phyloP scores from a whole-genome alignment of 2,329 filamentous ascomycete genomes.

The Talaromyces albobiverticillius region DNA sequence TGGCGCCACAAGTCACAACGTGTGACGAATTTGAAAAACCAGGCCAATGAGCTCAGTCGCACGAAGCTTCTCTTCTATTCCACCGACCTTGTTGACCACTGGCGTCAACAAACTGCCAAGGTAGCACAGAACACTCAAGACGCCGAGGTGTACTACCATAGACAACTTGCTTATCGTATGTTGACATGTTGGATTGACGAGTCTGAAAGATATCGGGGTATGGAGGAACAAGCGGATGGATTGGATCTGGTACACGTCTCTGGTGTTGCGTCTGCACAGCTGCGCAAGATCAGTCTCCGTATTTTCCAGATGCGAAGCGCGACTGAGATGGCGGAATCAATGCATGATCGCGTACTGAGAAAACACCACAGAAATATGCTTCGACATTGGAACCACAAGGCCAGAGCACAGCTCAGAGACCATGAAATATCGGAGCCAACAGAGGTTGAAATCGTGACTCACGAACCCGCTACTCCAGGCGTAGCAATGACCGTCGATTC shows the following conservation, averaged over 20 bases:
- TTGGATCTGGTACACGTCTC: conserved; percentile 48
- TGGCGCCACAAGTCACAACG: conserved; percentile 36
- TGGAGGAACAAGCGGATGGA: conserved; percentile 45
- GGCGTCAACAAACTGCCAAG: conserved; percentile 41
- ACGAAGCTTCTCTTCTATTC: conserved; percentile 32
- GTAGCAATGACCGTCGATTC: conserved; percentile 29
- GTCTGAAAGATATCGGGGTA: conserved; percentile 29
- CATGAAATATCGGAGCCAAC: conserved; percentile 25
- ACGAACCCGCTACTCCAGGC: conserved; percentile 23
- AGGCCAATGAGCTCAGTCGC: conserved; percentile 37
- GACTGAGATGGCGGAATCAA: conserved; percentile 51
- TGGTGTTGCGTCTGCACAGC: conserved; percentile 43
- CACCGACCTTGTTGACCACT: conserved; percentile 38
- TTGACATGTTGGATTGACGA: conserved; percentile 37
- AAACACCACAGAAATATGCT: conserved; percentile 57
- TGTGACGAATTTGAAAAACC: conserved; percentile 35
- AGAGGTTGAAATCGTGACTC: conserved; percentile 25
- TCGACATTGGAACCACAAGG: conserved; percentile 52
- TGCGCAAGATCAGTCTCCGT: conserved; percentile 58
- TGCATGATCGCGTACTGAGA: conserved; percentile 52
- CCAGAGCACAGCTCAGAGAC: conserved; percentile 29
- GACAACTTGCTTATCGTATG: conserved; percentile 36
- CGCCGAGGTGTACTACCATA: conserved; percentile 37
- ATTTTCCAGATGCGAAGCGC: conserved; percentile 54
- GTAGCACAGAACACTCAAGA: conserved; percentile 33